Percentiles rank a stretch among this genome's conserved stretches.
Conservation (phyloP, 1,139 yeast species). For the Candida albicans region DNA sequence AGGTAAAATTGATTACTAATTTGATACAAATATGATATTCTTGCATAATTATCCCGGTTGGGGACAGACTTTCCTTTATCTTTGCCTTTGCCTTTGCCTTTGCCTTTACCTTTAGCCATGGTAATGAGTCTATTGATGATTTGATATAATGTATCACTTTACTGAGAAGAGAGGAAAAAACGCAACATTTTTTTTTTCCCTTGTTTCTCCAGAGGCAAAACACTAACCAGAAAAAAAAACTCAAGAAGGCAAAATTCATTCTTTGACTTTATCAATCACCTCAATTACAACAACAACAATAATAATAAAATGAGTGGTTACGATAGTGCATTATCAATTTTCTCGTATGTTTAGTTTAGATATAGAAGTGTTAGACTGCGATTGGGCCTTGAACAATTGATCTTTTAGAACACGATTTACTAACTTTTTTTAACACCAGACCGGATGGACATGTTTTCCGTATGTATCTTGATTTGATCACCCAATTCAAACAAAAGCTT, state of each 20-base stretch:
- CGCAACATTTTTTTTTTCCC: background rate
- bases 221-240: background rate
- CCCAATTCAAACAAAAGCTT: background rate
- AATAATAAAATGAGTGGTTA: conserved; percentile 75
- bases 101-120: conserved; percentile 9
- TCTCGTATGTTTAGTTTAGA: conserved; percentile 62
- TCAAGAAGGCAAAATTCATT: background rate
- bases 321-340: conserved; percentile 98
- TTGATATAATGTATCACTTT: background rate
- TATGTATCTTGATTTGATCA: too few relatives aligned
- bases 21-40: conserved; percentile 60
- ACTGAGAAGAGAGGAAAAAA: background rate
- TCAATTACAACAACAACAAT: conserved; percentile 3
- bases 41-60: conserved; percentile 57
- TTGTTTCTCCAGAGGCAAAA: background rate
- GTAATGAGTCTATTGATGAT: background rate
- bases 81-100: conserved; percentile 16
- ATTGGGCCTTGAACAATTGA: background rate
- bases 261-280: background rate
- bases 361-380: conserved; percentile 8
- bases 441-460: conserved; percentile 99
- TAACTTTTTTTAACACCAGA: conserved; percentile 38
- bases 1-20: conserved; percentile 33
- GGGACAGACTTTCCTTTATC: conserved; percentile 34
- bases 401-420: conserved; percentile 9